Base-by-base conservation (phyloP, 164 flowering plant species). In the Amborella trichopoda region DNA sequence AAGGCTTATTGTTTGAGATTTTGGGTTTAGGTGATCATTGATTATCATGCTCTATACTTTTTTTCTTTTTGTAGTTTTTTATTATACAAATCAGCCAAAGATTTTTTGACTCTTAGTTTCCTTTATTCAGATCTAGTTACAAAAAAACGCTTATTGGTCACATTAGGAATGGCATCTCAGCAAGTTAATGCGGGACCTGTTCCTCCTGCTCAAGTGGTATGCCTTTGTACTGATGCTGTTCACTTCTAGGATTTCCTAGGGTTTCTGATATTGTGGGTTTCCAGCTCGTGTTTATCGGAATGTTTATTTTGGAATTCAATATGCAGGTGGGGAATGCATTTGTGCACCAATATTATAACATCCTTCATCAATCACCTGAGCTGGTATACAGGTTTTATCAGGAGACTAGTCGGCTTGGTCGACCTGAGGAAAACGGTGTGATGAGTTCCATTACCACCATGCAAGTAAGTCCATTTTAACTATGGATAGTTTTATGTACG, bases 301-400 rank as follows among this genome's bases (percentile, higher is more conserved):
- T 5, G 45, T 24, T 20, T 8, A 14, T 19, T 19, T 18, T 12
- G 23, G 17, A 3, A 13, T 17, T n/a, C n/a, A 3, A 14, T 40
- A 5, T 21, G n/a, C 53, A 55, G 59, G 59, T 86, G 56, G 83
- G 82, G 12, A 76, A 78, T 63, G 80, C 85, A 27, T 86, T 86
- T 64, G 86, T 86, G 46, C 78, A 75, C 55, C 95, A 82, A 64
- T 86, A 86, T 60, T 86, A 82, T 64, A 78, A 64, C 40, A 76
- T 78, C 49, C 84, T 82, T 49, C 82, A 81, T 46, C 60, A 66
- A 16, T 69, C 77, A 2, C 95, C 95, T 4, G 93, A 86, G 38
- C 44, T 60, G 49, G 93, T 75, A 34, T 54, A 34, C 61, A 69
- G 74, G 23, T 86, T 86, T 65, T 86, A 86, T 58, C 75, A 80